Percentiles rank a stretch among this genome's conserved stretches.
These are phyloP conservation scores for Chloris gayana DNA, from an alignment of 176 grass and related monocot genomes.

Conservation along the genomic window DNA sequence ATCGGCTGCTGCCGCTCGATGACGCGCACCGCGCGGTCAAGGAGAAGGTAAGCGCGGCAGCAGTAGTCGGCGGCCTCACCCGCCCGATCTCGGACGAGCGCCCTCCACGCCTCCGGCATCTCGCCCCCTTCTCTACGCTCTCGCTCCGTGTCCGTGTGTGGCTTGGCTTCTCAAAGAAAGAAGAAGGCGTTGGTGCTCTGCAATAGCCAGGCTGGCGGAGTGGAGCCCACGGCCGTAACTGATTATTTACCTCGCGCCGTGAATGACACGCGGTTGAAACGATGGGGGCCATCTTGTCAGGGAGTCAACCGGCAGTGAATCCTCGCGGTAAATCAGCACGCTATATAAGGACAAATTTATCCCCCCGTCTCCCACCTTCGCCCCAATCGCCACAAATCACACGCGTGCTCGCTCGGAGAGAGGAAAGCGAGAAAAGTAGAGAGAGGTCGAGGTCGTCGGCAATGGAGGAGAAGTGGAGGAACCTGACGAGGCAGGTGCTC, in stretches of 20 bases:
- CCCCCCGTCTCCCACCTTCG: not conserved
- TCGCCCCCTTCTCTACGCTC: not conserved
- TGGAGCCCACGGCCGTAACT: not conserved
- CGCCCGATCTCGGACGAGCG: not conserved
- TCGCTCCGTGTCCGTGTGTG: not conserved
- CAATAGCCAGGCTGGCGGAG: not conserved
- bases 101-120: not conserved
- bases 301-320: not conserved
- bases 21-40: not conserved
- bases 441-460: not conserved
- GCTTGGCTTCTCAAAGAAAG: too few relatives aligned
- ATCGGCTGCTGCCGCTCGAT: not conserved
- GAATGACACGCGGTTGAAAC: not conserved
- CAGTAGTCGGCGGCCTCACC: not conserved
- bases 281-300: not conserved
- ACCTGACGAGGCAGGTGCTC: not conserved
- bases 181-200: not conserved
- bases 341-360: not conserved
- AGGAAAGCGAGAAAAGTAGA: not conserved
- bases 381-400: not conserved
- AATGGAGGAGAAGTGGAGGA: not conserved
- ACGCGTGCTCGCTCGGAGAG: not conserved
- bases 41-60: not conserved
- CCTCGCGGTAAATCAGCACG: not conserved
- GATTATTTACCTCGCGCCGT: not conserved